A percentile compares a stretch with the other conserved stretches of the same genome.
phyloP scores from a whole-genome alignment of 495 filamentous ascomycete species.

The Penicillium longicatenatum region DNA sequence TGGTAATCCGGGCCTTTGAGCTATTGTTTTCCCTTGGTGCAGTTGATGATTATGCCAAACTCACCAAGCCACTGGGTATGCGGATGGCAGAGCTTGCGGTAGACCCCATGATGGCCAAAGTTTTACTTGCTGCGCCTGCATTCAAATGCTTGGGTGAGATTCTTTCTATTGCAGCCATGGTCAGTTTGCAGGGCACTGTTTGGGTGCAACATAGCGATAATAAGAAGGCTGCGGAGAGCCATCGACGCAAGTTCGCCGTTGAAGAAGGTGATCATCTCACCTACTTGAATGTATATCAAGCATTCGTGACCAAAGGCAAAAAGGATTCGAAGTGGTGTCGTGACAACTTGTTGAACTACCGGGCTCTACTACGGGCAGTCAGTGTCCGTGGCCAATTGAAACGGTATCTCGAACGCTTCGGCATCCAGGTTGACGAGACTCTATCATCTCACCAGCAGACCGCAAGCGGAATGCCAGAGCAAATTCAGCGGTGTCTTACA shows the following conservation, averaged over 20 bases:
- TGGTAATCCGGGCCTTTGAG: slow-evolving; percentile 86
- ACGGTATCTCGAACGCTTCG: slow-evolving; percentile 84
- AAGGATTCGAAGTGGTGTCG: slow-evolving; percentile 87
- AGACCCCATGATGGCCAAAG: slow-evolving; percentile 96
- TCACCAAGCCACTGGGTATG: slow-evolving; percentile 82
- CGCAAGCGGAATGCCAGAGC: slow-evolving; percentile 58
- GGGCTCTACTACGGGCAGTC: slow-evolving; percentile 77
- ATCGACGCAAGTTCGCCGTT: slow-evolving; percentile 80
- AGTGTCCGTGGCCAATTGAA: slow-evolving; percentile 86
- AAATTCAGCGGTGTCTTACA: slow-evolving; percentile 84
- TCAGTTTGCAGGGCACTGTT: slow-evolving; percentile 76
- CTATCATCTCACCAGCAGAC: slow-evolving; percentile 33
- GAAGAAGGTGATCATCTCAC: slow-evolving; percentile 97
- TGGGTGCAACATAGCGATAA: slow-evolving; percentile 80
- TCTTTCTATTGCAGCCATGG: slow-evolving; percentile 93
- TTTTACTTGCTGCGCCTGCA: slow-evolving; percentile 71
- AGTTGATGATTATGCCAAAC: slow-evolving; percentile 85
- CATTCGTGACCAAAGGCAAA: slow-evolving; percentile 82
- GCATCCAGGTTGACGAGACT: slow-evolving; percentile 67
- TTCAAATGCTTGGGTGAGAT: slow-evolving; percentile 86
- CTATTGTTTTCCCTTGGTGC: slow-evolving; percentile 87
- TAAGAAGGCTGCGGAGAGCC: slow-evolving; percentile 70
- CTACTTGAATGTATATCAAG: slow-evolving; percentile 89
- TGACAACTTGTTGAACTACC: slow-evolving; percentile 84
- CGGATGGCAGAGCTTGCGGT: slow-evolving; percentile 95